Evolutionary conservation across 228 moss, liverwort and hornwort genomes (phyloP).

Genomic region (Sphagnum fallax): DNA sequence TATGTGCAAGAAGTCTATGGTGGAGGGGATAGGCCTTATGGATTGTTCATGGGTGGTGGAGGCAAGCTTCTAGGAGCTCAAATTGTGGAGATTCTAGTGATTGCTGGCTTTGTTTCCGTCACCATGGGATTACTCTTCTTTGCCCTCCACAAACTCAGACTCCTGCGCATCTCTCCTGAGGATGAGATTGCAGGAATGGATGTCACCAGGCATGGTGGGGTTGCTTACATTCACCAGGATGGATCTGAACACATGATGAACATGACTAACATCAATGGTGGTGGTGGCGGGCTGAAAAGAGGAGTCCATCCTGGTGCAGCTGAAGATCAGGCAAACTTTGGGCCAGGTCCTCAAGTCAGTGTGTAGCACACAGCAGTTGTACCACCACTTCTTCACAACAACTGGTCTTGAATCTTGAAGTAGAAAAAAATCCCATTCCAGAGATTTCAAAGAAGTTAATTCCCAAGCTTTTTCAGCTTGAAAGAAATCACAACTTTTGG

Average conservation of each 20-base stretch:
- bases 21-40: conserved; percentile 23
- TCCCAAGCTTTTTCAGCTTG: no score
- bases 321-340: no score
- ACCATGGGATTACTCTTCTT: conserved; percentile 52
- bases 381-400: no score
- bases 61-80: conserved; percentile 54
- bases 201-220: conserved; percentile 48
- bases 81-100: conserved; percentile 44
- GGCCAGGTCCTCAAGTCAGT: no score
- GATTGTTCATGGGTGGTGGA: conserved; percentile 55
- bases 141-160: conserved; percentile 19
- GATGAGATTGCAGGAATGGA: conserved; percentile 62
- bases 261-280: conserved; percentile 27
- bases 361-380: no score
- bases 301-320: not conserved
- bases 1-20: conserved; percentile 24
- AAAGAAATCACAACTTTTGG: no score
- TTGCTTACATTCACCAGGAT: conserved; percentile 46
- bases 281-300: not conserved
- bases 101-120: conserved; percentile 31
- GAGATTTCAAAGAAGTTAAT: no score
- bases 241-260: conserved; percentile 25
- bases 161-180: conserved; percentile 45
- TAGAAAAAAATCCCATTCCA: no score
- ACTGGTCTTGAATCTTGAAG: no score